Base-by-base conservation (phyloP, 495 filamentous ascomycete species). In the Talaromyces thailandensis region DNA sequence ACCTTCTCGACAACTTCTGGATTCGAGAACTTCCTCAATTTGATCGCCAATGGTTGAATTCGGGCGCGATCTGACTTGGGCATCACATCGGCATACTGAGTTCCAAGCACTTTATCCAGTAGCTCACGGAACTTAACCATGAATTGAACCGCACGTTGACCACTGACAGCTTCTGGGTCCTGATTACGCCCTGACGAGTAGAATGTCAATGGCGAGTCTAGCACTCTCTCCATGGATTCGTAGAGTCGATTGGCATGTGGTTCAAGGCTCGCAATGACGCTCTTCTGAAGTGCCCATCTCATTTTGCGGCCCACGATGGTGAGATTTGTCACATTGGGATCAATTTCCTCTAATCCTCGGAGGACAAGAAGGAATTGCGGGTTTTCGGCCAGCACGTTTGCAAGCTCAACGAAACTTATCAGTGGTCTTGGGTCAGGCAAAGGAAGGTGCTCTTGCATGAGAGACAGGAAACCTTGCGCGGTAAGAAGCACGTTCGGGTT, bases 401-500 rank as follows among this genome's bases (percentile, higher is more conserved):
- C 58, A 25, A 73, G 58, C 6, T 67, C 64, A 16, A 73, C 53
- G 31, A 79, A 80, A 12, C 62, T 64, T 2, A 64, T 62, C 7
- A 80, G 58, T 9, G 71, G 71, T 28, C 70, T 69, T 5, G 70
- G 63, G 45, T 78, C 74, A 4, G 77, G 74, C 6, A 79, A 64
- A 18, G 71, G 52, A 31, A 75, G 61, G 18, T 63, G 21, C 40
- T 66, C 32, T 21, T 70, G 61, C 86, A 92, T 88, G 21, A 82
- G 63, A 3, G 79, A 67, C 12, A 92, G 69, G 6, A 92, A 70
- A 59, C 76, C 75, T 45, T 78, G 79, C 0, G 87, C 86, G 65
- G 84, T 72, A 0, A 66, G 50, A 60, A 91, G 78, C 11, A 83
- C 79, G 40, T 83, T 78, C n/a, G 65, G 68, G 71, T 95, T 96